Evolutionary conservation across 139 green algal species (phyloP), one percentile per base, ranked within the genome.

Genomic region (Chlorella sp.): DNA sequence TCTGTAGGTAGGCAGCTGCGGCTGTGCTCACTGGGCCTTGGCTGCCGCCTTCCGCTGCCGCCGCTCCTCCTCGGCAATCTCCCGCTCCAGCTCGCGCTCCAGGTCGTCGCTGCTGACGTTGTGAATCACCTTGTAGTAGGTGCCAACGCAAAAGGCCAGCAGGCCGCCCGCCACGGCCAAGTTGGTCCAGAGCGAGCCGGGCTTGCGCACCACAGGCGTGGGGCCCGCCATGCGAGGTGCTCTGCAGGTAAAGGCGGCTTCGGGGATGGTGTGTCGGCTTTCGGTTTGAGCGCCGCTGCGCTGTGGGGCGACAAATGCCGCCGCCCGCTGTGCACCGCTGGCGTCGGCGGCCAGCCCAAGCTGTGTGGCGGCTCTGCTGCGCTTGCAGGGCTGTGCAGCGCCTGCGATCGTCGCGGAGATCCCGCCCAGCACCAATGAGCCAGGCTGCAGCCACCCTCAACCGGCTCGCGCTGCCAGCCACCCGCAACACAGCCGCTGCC

Each of bases 81-180:
- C 90, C n/a, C 56, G 85, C 43, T 92, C 80, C 1, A 94, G 82
- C 64, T 92, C 85, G 51, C 84, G 72, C 34, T 90, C 86, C 62
- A 94, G 43, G 81, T 94, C 91, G 67, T 91, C 81, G 34, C 76
- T 75, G 36, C 85, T 87, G 22, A 92, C 85, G 46, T 84, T 84
- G 79, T 48, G 68, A 73, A 94, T 89, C 41, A 86, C 86, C 64
- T 89, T 92, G 19, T 51, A 87, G 44, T 94, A 94, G 26, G 88
- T 94, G 48, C 56, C 82, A 41, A 56, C 85, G 3, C 89, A 86
- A 43, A 94, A 93, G 13, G 43, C 60, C 22, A 64, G 73, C 11
- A 94, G 64, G 1, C 85, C 51, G 14, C 67, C 82, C 11, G 84
- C 91, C 7, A 94, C 40, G 3, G 89, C 58, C 78, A 90, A 86